These are phyloP conservation scores for Fraxinus ornus DNA, from an alignment of 305 asterid species.

Conservation along the genomic window DNA sequence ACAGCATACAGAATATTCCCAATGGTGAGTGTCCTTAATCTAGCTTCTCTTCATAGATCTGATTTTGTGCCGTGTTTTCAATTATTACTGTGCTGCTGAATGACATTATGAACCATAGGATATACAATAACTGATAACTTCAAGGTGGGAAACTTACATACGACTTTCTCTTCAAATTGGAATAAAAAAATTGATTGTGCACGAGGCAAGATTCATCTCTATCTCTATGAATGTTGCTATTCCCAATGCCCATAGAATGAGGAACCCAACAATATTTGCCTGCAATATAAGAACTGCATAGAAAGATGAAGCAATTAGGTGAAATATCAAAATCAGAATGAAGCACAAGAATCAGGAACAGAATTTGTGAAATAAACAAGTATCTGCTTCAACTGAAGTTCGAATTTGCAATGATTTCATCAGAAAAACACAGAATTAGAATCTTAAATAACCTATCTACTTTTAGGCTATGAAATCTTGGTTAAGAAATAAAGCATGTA, in stretches of 20 bases:
- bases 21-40: constrained; percentile 31
- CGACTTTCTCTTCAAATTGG: constrained; percentile 7
- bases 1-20: constrained; percentile 13
- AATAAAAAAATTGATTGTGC: constrained; percentile 4
- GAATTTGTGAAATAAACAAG: background rate
- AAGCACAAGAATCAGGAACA: background rate
- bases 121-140: constrained; percentile 2
- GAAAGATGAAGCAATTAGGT: constrained; percentile 2
- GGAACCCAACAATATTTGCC: background rate
- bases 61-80: constrained; percentile 1
- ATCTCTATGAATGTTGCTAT: background rate
- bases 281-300: constrained; percentile 15
- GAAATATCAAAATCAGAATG: constrained; percentile 3
- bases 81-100: background rate
- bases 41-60: constrained; percentile 1
- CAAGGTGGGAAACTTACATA: constrained; percentile 5
- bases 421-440: background rate
- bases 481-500: background rate
- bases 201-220: background rate
- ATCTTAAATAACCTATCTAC: background rate
- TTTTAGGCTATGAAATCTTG: background rate
- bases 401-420: background rate
- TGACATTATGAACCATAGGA: constrained; percentile 6
- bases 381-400: background rate
- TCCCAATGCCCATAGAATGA: background rate